Percentiles rank a stretch among this genome's conserved stretches.
Evolutionary conservation across 2,329 filamentous ascomycete genomes (phyloP).

Genomic region (Botrytis pseudocinerea): DNA sequence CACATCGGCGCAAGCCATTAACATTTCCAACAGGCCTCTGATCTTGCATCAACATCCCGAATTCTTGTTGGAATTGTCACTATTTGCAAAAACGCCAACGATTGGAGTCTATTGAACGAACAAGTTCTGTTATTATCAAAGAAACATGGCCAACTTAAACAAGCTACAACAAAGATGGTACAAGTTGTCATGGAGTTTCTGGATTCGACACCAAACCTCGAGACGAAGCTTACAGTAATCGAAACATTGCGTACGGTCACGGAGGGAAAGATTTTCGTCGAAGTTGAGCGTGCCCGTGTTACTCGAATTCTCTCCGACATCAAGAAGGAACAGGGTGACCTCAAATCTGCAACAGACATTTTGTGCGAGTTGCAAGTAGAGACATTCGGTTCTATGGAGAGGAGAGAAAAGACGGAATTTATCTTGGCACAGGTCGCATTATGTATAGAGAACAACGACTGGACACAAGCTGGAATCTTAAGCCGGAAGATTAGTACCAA

Average conservation of each 20-base stretch:
- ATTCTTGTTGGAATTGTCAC: conserved; percentile 86
- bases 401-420: conserved; percentile 97
- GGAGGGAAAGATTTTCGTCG: conserved; percentile 99
- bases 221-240: conserved; percentile 90
- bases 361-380: conserved; percentile 97
- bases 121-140: conserved; percentile 95
- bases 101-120: conserved; percentile 95
- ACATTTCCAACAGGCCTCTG: conserved; percentile 69
- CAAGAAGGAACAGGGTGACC: conserved; percentile 92
- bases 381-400: conserved; percentile 97
- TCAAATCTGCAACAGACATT: conserved; percentile 86
- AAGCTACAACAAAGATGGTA: conserved; percentile 98
- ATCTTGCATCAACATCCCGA: conserved; percentile 91
- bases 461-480: conserved; percentile 92
- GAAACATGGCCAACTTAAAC: conserved; percentile 99
- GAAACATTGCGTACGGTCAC: conserved; percentile 95
- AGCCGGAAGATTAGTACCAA: conserved; percentile 95
- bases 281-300: conserved; percentile 94
- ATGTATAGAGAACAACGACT: conserved; percentile 94
- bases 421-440: conserved; percentile 92
- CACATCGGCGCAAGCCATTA: conserved; percentile 31
- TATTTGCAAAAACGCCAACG: conserved; percentile 86
- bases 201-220: conserved; percentile 78
- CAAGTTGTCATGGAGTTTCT: conserved; percentile 93
- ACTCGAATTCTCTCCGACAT: conserved; percentile 95